phyloP scores from a whole-genome alignment of 73 alveolate genomes.

The Uronychia binucleata region DNA sequence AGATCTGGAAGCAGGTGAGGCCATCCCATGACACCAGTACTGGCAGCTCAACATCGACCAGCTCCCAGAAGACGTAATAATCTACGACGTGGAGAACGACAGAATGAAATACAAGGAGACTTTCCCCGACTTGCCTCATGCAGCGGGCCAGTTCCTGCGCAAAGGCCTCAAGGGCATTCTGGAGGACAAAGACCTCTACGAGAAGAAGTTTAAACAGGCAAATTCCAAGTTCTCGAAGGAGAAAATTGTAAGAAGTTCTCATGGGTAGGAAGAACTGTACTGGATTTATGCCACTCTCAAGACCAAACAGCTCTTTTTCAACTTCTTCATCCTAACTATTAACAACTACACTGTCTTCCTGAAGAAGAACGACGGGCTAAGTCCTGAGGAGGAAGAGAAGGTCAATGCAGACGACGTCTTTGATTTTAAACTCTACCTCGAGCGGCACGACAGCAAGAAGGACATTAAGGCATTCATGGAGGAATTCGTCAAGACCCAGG shows the following conservation, averaged over 20 bases:
- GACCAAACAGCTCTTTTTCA: conserved; percentile 41
- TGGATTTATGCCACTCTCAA: conserved; percentile 42
- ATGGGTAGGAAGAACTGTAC: conserved; percentile 26
- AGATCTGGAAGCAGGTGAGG: conserved; percentile 45
- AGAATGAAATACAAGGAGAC: conserved; percentile 7
- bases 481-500: conserved; percentile 23
- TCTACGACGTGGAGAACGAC: conserved; percentile 40
- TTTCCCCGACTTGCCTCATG: conserved; percentile 39
- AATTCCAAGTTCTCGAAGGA: background rate
- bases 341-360: conserved; percentile 36
- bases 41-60: conserved; percentile 8
- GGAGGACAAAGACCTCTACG: conserved; percentile 22
- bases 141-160: conserved; percentile 4
- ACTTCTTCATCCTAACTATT: conserved; percentile 51
- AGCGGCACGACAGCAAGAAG: conserved; percentile 2
- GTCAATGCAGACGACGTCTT: conserved; percentile 27
- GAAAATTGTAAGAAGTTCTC: background rate
- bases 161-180: conserved; percentile 23
- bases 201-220: background rate
- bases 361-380: background rate
- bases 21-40: no score
- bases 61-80: conserved; percentile 26
- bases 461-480: conserved; percentile 23
- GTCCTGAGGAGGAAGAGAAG: conserved; percentile 24
- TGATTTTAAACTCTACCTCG: conserved; percentile 43